A percentile compares a stretch with the other conserved stretches of the same genome.
These are phyloP conservation scores for Paxillus ammoniavirescens DNA, from an alignment of 768 basidiomycete species.

Conservation along the genomic window DNA sequence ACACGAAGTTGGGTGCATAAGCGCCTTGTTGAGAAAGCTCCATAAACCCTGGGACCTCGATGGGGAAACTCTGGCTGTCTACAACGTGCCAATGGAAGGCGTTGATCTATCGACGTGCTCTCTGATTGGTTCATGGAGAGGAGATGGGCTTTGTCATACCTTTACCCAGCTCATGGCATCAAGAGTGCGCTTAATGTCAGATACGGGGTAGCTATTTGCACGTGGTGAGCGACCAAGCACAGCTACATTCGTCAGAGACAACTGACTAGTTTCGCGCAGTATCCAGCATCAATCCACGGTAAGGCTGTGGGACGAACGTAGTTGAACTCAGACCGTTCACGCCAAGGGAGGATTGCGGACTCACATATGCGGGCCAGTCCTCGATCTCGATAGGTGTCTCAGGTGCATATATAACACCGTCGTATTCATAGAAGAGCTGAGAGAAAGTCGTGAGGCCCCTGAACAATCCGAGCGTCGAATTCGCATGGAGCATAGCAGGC, in stretches of 20 bases:
- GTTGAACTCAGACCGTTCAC: not conserved
- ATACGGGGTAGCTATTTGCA: slow-evolving; percentile 54
- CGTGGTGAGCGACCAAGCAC: not conserved
- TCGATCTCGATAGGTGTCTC: slow-evolving; percentile 58
- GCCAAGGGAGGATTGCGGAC: slow-evolving; percentile 20
- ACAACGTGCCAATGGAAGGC: slow-evolving; percentile 49
- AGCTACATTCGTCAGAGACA: not conserved
- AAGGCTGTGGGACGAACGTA: slow-evolving; percentile 44
- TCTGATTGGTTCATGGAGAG: not conserved
- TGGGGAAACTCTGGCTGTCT: slow-evolving; percentile 52
- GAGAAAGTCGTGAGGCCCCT: slow-evolving; percentile 77
- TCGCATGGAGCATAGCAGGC: slow-evolving; percentile 54
- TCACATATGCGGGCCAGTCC: slow-evolving; percentile 65
- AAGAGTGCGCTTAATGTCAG: slow-evolving; percentile 65
- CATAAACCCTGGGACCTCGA: slow-evolving; percentile 36
- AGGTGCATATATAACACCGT: slow-evolving; percentile 47
- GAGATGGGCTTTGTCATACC: slow-evolving; percentile 26
- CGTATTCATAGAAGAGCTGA: slow-evolving; percentile 45
- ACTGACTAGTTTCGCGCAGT: slow-evolving; percentile 74
- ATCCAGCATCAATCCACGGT: slow-evolving; percentile 79
- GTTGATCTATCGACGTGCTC: slow-evolving; percentile 36
- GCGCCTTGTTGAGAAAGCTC: slow-evolving; percentile 45
- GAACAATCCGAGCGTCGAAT: slow-evolving; percentile 64
- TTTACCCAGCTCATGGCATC: slow-evolving; percentile 80
- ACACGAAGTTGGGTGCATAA: slow-evolving; percentile 35